Conservation (phyloP, 352 stramenopile species). For the Globisporangium parvum region DNA sequence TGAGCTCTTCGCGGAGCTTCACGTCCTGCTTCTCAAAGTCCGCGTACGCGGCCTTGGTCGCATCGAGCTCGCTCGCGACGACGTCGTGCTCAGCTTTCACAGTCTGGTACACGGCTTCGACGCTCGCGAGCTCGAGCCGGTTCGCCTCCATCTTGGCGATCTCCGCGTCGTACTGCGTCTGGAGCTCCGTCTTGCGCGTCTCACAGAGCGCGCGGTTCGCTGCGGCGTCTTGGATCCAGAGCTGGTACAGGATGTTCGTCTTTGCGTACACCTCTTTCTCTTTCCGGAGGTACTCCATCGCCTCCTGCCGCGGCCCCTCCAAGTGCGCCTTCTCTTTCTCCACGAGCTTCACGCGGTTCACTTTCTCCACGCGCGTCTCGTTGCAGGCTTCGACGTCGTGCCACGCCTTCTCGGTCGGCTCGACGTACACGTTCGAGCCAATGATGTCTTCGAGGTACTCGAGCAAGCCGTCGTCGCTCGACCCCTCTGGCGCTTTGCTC, state of each 20-base stretch:
- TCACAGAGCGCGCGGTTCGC: slow-evolving; percentile 75
- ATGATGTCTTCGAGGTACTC: slow-evolving; percentile 99
- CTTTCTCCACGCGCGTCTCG: slow-evolving; percentile 89
- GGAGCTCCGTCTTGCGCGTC: slow-evolving; percentile 50
- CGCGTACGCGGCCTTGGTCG: slow-evolving; percentile 90
- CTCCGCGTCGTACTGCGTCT: slow-evolving; percentile 73
- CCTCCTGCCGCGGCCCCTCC: slow-evolving; percentile 92
- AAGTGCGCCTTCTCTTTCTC: slow-evolving; percentile 97
- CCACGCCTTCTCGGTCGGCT: slow-evolving; percentile 90
- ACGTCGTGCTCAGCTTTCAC: slow-evolving; percentile 82
- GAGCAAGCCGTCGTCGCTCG: slow-evolving; percentile 96
- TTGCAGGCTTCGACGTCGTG: slow-evolving; percentile 93
- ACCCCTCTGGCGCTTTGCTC: slow-evolving; percentile 91
- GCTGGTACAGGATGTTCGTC: slow-evolving; percentile 96
- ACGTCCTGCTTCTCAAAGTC: slow-evolving; percentile 97
- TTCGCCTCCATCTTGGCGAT: slow-evolving; percentile 77
- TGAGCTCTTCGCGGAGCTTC: slow-evolving; percentile 96
- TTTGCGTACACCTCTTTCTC: slow-evolving; percentile 95
- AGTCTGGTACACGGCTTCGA: slow-evolving; percentile 79
- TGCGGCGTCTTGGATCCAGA: slow-evolving; percentile 81
- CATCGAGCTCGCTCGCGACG: slow-evolving; percentile 82
- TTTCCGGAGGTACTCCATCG: slow-evolving; percentile 92
- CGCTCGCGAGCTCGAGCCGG: slow-evolving; percentile 60
- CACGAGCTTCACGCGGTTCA: slow-evolving; percentile 97
- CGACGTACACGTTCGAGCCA: slow-evolving; percentile 97